These are phyloP conservation scores for Quercus engelmannii DNA, from an alignment of 306 rosid species.

Conservation along the genomic window DNA sequence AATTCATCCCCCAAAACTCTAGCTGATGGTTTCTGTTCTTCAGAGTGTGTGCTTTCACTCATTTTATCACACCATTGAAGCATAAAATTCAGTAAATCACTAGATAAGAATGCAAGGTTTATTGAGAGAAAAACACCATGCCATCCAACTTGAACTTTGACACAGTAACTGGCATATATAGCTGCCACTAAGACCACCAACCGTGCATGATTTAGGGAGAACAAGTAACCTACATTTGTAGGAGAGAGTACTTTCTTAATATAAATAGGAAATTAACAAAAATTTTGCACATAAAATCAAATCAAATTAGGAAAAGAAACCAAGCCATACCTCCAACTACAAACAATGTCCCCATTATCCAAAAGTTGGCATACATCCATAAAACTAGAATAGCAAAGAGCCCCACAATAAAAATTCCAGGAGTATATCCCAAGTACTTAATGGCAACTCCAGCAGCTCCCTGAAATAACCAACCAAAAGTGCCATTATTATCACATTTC, in stretches of 20 bases:
- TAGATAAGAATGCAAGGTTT: constrained; percentile 87
- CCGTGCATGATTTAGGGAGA: constrained; percentile 94
- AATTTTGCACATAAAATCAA: background rate
- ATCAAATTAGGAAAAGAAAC: constrained; percentile 16
- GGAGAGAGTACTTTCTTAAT: constrained; percentile 9
- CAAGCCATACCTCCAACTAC: constrained; percentile 76
- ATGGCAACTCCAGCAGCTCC: constrained; percentile 86
- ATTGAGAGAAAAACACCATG: constrained; percentile 73
- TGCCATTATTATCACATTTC: constrained; percentile 8
- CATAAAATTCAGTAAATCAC: constrained; percentile 64
- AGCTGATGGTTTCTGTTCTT: constrained; percentile 76
- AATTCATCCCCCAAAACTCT: constrained; percentile 64
- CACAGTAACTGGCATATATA: constrained; percentile 71
- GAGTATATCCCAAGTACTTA: constrained; percentile 89
- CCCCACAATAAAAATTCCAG: constrained; percentile 93
- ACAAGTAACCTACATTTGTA: constrained; percentile 74
- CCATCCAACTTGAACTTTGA: constrained; percentile 93
- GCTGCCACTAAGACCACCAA: constrained; percentile 77
- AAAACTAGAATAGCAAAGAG: constrained; percentile 82
- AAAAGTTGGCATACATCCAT: constrained; percentile 98
- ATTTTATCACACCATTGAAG: constrained; percentile 89
- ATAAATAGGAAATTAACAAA: background rate
- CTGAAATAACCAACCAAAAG: constrained; percentile 51
- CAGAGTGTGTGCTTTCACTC: constrained; percentile 67
- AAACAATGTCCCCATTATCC: constrained; percentile 90